These are phyloP conservation scores for Blepharisma stoltei DNA, from an alignment of 73 alveolate genomes.

Conservation along the genomic window DNA sequence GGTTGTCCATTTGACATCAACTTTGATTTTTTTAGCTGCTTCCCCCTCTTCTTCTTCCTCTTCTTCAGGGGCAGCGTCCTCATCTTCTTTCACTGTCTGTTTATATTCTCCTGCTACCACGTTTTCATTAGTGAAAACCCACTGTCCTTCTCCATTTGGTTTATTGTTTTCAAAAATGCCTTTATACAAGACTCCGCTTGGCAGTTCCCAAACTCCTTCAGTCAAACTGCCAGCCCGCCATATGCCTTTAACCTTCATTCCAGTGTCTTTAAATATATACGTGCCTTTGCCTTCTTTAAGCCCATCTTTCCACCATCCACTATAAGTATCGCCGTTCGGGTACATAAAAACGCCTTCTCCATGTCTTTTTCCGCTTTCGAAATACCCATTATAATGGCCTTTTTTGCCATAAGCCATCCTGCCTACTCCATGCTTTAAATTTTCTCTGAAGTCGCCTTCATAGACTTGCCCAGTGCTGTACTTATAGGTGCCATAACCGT, in stretches of 20 bases:
- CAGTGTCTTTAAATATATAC: constrained; percentile 79
- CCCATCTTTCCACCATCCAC: constrained; percentile 98
- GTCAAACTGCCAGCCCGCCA: constrained; percentile 78
- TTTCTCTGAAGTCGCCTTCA: constrained; percentile 82
- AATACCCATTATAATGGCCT: constrained; percentile 91
- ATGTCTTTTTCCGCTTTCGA: constrained; percentile 96
- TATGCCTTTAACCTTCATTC: constrained; percentile 88
- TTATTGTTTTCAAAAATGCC: constrained; percentile 91
- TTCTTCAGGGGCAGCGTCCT: constrained; percentile 68
- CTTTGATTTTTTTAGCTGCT: constrained; percentile 47
- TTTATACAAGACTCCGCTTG: constrained; percentile 90
- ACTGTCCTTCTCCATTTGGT: constrained; percentile 87
- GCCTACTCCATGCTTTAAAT: constrained; percentile 90
- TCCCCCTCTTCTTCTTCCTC: constrained; percentile 58
- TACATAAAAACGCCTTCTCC: constrained; percentile 96
- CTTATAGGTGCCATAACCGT: constrained; percentile 56
- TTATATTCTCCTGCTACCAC: constrained; percentile 72
- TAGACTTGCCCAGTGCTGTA: constrained; percentile 50
- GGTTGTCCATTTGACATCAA: constrained; percentile 46
- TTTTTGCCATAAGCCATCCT: constrained; percentile 78
- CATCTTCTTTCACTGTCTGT: constrained; percentile 62
- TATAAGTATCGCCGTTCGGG: constrained; percentile 80
- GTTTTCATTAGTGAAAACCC: constrained; percentile 92
- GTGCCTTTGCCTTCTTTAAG: constrained; percentile 90
- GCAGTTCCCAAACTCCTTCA: constrained; percentile 85